Percentiles rank a stretch among this genome's conserved stretches.
Conservation (phyloP, 306 rosid species). For the Gynostemma pentaphyllum region DNA sequence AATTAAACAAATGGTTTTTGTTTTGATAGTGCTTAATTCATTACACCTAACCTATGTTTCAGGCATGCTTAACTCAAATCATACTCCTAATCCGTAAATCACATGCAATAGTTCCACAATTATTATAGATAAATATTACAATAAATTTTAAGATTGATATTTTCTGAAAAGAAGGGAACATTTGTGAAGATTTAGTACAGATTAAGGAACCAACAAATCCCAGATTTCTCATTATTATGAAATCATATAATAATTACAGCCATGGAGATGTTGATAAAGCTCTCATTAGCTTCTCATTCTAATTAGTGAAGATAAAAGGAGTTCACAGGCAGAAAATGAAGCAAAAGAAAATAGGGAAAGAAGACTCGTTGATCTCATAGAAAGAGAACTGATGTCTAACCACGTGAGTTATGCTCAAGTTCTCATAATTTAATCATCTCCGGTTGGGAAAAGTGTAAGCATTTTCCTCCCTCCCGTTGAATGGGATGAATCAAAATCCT, state of each 20-base stretch:
- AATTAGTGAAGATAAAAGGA: background rate
- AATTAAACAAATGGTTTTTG: background rate
- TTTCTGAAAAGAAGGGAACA: background rate
- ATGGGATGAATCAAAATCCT: slow-evolving; percentile 68
- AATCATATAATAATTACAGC: too few species aligned
- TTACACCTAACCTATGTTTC: slow-evolving; percentile 1
- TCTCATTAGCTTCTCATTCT: background rate
- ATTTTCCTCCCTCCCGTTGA: slow-evolving; percentile 73
- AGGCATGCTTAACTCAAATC: background rate
- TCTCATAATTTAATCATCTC: slow-evolving; percentile 43
- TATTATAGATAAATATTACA: background rate
- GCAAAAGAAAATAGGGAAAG: background rate
- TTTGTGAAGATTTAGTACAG: too few species aligned
- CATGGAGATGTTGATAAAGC: too few species aligned
- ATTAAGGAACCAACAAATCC: too few species aligned
- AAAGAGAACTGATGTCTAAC: too few species aligned
- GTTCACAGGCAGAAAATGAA: background rate
- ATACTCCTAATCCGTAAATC: background rate
- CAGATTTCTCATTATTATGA: too few species aligned
- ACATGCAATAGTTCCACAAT: background rate
- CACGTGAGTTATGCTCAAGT: too few species aligned
- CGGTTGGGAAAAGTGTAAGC: slow-evolving; percentile 85
- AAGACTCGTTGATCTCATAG: too few species aligned
- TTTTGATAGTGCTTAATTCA: slow-evolving; percentile 1
- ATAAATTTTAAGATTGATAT: background rate